Evolutionary conservation across 2,329 filamentous ascomycete species (phyloP).

Genomic region (Pseudocercospora macadamiae): DNA sequence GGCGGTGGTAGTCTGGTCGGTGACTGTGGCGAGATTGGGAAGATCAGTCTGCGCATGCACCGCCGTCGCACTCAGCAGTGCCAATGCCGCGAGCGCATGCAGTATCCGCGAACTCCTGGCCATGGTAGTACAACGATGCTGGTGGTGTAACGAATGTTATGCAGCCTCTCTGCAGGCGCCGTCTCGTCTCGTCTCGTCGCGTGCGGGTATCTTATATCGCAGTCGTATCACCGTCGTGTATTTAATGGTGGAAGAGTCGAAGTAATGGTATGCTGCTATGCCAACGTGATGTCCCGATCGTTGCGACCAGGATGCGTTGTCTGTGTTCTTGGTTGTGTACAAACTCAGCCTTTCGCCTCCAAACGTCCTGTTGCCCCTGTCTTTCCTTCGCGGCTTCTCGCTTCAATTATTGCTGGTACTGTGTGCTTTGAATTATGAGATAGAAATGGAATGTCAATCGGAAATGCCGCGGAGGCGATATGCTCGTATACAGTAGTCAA

Average conservation of each 20-base stretch:
- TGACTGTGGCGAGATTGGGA: slow-evolving; percentile 34
- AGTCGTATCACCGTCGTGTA: no score
- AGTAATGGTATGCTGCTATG: neutral
- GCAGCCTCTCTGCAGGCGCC: neutral
- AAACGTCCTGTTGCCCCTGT: neutral
- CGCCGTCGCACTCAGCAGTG: slow-evolving; percentile 28
- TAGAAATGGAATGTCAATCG: neutral
- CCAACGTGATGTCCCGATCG: neutral
- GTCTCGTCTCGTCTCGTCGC: no score
- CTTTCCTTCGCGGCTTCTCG: neutral
- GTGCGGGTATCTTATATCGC: no score
- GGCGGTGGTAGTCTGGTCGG: slow-evolving; percentile 23
- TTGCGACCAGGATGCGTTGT: neutral
- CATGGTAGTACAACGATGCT: slow-evolving; percentile 15
- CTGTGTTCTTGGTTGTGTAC: neutral
- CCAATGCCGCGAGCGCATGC: slow-evolving; percentile 28
- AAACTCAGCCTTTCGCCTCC: neutral
- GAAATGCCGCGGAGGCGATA: neutral
- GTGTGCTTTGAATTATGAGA: neutral
- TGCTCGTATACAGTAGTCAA: slow-evolving; percentile 1
- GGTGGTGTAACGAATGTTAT: slow-evolving; percentile 5
- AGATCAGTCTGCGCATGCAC: slow-evolving; percentile 33
- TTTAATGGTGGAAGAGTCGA: no score
- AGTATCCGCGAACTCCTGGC: slow-evolving; percentile 11
- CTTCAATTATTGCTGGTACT: neutral